These are phyloP conservation scores for Penicillium sp. DNA, from an alignment of 2,329 filamentous ascomycete species.

Conservation along the genomic window DNA sequence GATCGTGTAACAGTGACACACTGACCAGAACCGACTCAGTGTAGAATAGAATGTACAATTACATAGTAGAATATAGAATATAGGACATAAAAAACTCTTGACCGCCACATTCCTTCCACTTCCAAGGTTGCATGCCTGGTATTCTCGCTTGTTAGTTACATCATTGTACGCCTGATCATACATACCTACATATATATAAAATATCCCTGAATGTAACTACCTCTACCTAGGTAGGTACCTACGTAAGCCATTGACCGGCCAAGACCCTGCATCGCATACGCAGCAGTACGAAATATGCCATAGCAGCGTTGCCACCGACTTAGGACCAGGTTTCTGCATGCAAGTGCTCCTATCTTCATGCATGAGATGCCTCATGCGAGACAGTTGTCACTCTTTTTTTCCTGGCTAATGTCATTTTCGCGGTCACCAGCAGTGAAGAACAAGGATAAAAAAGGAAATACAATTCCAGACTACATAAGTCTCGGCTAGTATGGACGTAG, in stretches of 20 bases:
- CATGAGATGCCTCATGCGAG: conserved; percentile 7
- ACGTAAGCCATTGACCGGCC: background rate
- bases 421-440: background rate
- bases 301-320: background rate
- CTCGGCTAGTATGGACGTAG: background rate
- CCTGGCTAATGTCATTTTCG: background rate
- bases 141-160: background rate
- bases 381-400: background rate
- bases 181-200: background rate
- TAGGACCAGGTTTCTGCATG: too few relatives aligned
- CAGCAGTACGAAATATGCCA: background rate
- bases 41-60: too few relatives aligned
- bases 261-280: background rate
- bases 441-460: background rate
- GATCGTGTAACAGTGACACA: background rate
- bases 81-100: background rate
- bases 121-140: background rate
- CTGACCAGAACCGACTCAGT: background rate
- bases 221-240: background rate
- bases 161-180: background rate
- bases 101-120: background rate
- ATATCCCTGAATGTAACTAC: background rate
- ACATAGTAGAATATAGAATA: background rate
- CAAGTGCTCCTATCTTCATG: background rate
- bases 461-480: background rate